A percentile compares a stretch with the other conserved stretches of the same genome.
phyloP scores from a whole-genome alignment of 352 stramenopile species.

The Globisporangium takayamanum region DNA sequence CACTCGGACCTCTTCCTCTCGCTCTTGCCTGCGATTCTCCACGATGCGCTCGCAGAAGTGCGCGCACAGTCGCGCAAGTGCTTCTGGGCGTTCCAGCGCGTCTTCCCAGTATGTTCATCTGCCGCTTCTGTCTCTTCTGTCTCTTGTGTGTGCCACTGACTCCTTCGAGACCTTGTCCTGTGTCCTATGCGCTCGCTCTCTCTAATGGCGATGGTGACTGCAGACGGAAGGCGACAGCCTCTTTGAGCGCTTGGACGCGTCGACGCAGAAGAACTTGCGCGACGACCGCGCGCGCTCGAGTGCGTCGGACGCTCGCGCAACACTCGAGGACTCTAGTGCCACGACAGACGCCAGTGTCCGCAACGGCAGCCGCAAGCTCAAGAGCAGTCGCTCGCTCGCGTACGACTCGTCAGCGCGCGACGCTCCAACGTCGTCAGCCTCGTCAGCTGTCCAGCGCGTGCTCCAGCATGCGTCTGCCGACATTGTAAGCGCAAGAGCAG shows the following conservation, averaged over 20 bases:
- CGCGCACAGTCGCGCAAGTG: constrained; percentile 69
- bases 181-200: neutral
- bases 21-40: constrained; percentile 52
- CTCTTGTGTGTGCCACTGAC: neutral
- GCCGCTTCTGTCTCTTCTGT: neutral
- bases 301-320: neutral
- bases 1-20: constrained; percentile 50
- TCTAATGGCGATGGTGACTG: neutral
- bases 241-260: constrained; percentile 53
- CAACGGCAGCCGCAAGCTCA: constrained; percentile 7
- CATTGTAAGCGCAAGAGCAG: neutral
- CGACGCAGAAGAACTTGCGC: constrained; percentile 53
- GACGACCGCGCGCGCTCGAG: constrained; percentile 33
- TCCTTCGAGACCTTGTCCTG: too few relatives aligned
- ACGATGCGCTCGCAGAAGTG: constrained; percentile 69
- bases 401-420: constrained; percentile 1
- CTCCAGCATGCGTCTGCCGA: constrained; percentile 12
- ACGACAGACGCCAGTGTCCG: neutral
- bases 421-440: neutral
- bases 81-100: constrained; percentile 66
- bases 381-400: constrained; percentile 11
- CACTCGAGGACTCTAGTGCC: neutral
- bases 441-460: constrained; percentile 16
- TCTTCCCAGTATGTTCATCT: constrained; percentile 42
- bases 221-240: constrained; percentile 48